Base-by-base conservation (phyloP, 73 alveolate species). In the Symbiodinium pilosum region DNA sequence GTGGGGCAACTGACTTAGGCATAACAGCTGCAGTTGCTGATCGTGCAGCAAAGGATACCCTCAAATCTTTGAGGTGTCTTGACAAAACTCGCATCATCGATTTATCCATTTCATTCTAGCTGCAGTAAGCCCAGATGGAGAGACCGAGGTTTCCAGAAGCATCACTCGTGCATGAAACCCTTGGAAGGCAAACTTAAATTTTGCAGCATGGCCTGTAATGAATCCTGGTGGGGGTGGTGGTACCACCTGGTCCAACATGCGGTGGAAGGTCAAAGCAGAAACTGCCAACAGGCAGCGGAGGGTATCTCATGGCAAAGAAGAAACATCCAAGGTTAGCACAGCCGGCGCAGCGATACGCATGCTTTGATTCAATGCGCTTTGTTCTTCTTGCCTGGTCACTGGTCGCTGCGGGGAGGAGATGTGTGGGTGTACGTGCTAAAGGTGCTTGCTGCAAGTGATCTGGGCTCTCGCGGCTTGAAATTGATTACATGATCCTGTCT, bases 171-270 rank as follows among this genome's bases (percentile, higher is more conserved):
- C 92, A 12, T 38, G 64, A 40, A 43, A 4, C 68, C 64, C 56
- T 28, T n/a, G 12, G 14, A 38, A 20, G 47, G n/a, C 39, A 84
- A 1, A 28, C 73, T 28, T 32, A 20, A 41, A 26, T 69, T 12
- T 34, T 84, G 43, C 75, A 43, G 24, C 36, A 59, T 6, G 81
- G 43, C 95, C 95, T 88, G 86, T 44, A 36, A 88, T 24, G 77
- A 88, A 88, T 12, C 95, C 95, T 8, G 95, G 95, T 12, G 95
- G 95, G 18, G 95, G 95, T 6, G 95, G 95, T 4, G 95, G 95
- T 5, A 88, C 95, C 30, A 88, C 95, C 95, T 88, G 16, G 81
- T 47, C 59, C 21, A 47, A 14, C 14, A 47, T 6, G 39, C 38
- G 30, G 40, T 24, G 24, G 38, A 64, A 9, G 12, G 81, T 26